phyloP scores from a whole-genome alignment of 2,329 filamentous ascomycete genomes.

The Penicillium sp. region DNA sequence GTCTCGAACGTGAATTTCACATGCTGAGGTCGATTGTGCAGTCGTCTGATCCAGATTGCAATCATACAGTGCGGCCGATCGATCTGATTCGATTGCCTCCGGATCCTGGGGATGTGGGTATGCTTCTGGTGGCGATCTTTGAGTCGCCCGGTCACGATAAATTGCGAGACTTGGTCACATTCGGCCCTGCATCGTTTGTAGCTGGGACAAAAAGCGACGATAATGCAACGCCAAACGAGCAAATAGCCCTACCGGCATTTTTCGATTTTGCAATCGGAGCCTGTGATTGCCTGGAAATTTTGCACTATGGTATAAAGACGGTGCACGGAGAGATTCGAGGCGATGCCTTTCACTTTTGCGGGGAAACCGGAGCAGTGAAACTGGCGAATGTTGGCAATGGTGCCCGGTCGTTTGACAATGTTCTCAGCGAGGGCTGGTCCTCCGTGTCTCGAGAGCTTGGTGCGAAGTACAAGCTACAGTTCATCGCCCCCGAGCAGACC shows the following conservation, averaged over 20 bases:
- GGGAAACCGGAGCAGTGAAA: constrained; percentile 67
- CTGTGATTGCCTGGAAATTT: constrained; percentile 76
- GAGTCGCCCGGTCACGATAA: constrained; percentile 74
- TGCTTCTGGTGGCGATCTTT: constrained; percentile 77
- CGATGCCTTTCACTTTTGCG: constrained; percentile 85
- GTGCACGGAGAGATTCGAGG: constrained; percentile 88
- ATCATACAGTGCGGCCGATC: constrained; percentile 76
- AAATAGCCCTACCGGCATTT: constrained; percentile 71
- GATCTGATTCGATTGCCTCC: constrained; percentile 71
- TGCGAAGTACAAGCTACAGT: constrained; percentile 83
- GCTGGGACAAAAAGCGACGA: constrained; percentile 51
- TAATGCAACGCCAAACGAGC: constrained; percentile 52
- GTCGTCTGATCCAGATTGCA: constrained; percentile 67
- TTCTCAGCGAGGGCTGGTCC: constrained; percentile 84
- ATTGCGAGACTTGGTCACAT: constrained; percentile 66
- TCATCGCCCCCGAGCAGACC: constrained; percentile 92
- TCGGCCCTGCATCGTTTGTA: constrained; percentile 73
- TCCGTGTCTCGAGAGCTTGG: constrained; percentile 77
- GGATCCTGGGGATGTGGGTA: constrained; percentile 64
- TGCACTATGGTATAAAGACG: constrained; percentile 84
- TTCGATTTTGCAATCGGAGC: constrained; percentile 90
- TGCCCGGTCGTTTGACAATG: constrained; percentile 83
- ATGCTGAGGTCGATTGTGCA: constrained; percentile 70
- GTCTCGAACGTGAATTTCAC: constrained; percentile 84
- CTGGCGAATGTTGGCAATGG: constrained; percentile 85